phyloP scores from a whole-genome alignment of 202 grass and related monocot species.

The Sporobolus alterniflorus region DNA sequence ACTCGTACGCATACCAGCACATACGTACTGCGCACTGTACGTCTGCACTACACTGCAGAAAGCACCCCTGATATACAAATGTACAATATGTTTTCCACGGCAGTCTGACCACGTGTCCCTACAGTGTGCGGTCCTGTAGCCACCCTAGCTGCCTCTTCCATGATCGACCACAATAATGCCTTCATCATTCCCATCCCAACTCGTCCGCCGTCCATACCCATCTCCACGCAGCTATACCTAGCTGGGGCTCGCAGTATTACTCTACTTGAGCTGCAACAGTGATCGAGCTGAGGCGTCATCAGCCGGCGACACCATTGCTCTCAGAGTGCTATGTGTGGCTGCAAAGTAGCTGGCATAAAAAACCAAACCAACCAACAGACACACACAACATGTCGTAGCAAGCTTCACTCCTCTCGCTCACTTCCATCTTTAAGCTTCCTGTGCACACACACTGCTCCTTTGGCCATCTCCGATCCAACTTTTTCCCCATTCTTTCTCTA shows the following conservation, averaged over 20 bases:
- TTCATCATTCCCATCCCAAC: slow-evolving; percentile 57
- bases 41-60: not conserved
- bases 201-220: slow-evolving; percentile 35
- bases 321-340: not conserved
- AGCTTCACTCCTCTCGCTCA: slow-evolving; percentile 27
- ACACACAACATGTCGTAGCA: slow-evolving; percentile 19
- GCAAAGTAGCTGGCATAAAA: slow-evolving; percentile 33
- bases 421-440: slow-evolving; percentile 55
- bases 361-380: slow-evolving; percentile 19
- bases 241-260: slow-evolving; percentile 30
- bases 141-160: slow-evolving; percentile 11
- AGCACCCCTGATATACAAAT: not conserved
- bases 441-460: slow-evolving; percentile 23
- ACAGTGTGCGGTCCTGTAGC: slow-evolving; percentile 51
- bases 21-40: no score
- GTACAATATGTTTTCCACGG: not conserved
- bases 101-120: slow-evolving; percentile 43
- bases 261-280: slow-evolving; percentile 47
- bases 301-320: slow-evolving; percentile 43
- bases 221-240: slow-evolving; percentile 17
- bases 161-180: slow-evolving; percentile 63
- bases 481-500: slow-evolving; percentile 7
- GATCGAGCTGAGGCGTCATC: not conserved
- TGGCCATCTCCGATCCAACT: slow-evolving; percentile 20
- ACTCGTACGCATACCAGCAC: not conserved